Conservation (phyloP, 805 yeast genomes). For the Saccharomycopsis sp. region DNA sequence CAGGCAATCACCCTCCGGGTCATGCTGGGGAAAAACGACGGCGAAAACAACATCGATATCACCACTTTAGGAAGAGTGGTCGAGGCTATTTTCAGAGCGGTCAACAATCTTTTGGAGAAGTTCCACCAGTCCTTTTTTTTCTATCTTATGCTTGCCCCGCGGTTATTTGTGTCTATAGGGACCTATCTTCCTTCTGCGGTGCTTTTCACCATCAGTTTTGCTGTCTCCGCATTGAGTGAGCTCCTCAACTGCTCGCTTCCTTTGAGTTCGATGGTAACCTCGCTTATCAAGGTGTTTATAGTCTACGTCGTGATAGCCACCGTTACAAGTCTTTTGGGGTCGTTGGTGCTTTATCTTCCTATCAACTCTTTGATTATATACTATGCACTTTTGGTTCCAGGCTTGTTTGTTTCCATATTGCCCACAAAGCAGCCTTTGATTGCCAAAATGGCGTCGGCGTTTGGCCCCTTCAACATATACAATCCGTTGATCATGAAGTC, state of each 20-base stretch:
- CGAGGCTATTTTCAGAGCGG: conserved; percentile 81
- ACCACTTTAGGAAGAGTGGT: conserved; percentile 88
- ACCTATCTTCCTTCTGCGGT: conserved; percentile 86
- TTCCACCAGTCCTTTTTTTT: conserved; percentile 97
- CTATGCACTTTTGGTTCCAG: conserved; percentile 59
- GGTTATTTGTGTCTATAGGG: conserved; percentile 83
- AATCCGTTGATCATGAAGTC: conserved; percentile 19
- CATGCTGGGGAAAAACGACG: conserved; percentile 33
- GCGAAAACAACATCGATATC: conserved; percentile 57
- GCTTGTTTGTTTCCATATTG: conserved; percentile 46
- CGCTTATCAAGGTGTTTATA: conserved; percentile 28
- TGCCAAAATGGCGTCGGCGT: conserved; percentile 7
- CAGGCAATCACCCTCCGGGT: conserved; percentile 84
- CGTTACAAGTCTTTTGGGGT: conserved; percentile 25
- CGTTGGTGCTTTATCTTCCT: conserved; percentile 20
- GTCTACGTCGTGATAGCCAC: conserved; percentile 27
- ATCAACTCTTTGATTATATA: conserved; percentile 46
- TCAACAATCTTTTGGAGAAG: conserved; percentile 87
- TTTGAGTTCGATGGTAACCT: conserved; percentile 20
- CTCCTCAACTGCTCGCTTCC: conserved; percentile 39
- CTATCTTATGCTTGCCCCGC: conserved; percentile 73
- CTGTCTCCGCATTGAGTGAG: conserved; percentile 58
- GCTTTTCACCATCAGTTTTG: conserved; percentile 59
- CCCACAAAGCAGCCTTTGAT: conserved; percentile 18
- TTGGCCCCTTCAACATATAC: background rate